Evolutionary conservation across 306 rosid genomes (phyloP), one percentile per base, ranked within the genome.

Genomic region (Luffa aegyptiaca): DNA sequence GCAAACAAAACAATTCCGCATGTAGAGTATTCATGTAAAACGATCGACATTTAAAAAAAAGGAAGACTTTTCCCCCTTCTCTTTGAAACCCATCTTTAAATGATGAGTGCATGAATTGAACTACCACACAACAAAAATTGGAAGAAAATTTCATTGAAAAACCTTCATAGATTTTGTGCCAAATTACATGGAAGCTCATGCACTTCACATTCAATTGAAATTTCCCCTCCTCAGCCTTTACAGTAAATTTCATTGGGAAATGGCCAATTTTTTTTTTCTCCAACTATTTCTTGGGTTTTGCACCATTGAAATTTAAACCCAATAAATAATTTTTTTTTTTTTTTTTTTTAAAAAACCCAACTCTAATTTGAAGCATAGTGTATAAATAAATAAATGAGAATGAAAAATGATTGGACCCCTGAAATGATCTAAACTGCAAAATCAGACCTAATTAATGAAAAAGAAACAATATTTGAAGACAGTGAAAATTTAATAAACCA

Each of bases 51-150:
- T 16, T 12, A n/a, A 20, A 57, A 31, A 62, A 6, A 10, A 6
- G 17, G 39, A 59, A 49, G 55, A 49, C 8, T 20, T 8, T 21
- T 2, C n/a, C 11, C 14, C 2, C 3, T 1, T 41, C 7, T 71
- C 8, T 71, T 44, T 14, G 10, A 51, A 71, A 20, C 39, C 76
- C 76, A 71, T 5, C 20, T 48, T 11, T 74, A 51, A 74, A 74
- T 74, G 77, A 46, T 26, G 77, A 72, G 58, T 72, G 78, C 78
- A 74, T 74, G 78, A 74, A 16, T 53, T 14, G 10, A 74, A 74
- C 78, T 74, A 74, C 78, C 78, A 49, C 78, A 73, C 18, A 73
- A 14, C 78, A 48, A 49, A 46, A 48, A 1, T 33, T 31, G 78
- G 37, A 44, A 44, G 17, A n/a, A n/a, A n/a, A 59, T 1, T 59